Evolutionary conservation across 2,329 filamentous ascomycete genomes (phyloP).

Genomic region (Venturia oleaginea): DNA sequence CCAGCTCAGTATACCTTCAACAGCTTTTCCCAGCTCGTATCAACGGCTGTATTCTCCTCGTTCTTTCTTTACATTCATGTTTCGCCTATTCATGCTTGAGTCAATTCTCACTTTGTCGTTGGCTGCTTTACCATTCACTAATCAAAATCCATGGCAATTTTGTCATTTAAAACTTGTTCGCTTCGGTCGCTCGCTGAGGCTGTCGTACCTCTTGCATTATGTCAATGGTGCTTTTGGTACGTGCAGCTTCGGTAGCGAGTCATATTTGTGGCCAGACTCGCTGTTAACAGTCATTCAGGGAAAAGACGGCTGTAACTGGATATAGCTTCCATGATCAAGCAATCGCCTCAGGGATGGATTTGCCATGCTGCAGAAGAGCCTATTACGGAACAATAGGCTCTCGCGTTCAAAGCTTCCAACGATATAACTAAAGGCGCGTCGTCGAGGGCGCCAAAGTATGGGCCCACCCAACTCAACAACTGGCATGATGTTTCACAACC

Average conservation of each 20-base stretch:
- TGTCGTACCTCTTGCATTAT: background rate
- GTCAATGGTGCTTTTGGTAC: background rate
- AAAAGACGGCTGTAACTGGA: background rate
- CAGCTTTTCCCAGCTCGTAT: background rate
- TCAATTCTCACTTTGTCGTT: background rate
- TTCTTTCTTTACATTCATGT: too few relatives aligned
- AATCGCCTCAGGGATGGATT: too few relatives aligned
- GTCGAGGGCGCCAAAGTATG: too few relatives aligned
- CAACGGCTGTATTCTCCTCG: background rate
- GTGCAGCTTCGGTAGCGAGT: background rate
- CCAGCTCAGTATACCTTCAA: background rate
- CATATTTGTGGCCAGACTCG: background rate
- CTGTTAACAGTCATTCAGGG: background rate
- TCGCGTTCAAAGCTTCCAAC: too few relatives aligned
- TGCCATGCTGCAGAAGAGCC: too few relatives aligned
- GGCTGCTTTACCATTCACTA: background rate
- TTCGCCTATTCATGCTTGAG: background rate
- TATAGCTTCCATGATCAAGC: background rate
- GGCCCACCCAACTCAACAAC: too few relatives aligned
- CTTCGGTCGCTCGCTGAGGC: background rate
- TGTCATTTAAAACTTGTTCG: background rate
- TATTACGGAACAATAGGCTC: too few relatives aligned
- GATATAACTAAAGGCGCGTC: too few relatives aligned
- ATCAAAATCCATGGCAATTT: background rate
- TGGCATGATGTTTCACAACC: background rate